Conservation (phyloP, 2,329 filamentous ascomycete genomes). For the Fusarium sp. region DNA sequence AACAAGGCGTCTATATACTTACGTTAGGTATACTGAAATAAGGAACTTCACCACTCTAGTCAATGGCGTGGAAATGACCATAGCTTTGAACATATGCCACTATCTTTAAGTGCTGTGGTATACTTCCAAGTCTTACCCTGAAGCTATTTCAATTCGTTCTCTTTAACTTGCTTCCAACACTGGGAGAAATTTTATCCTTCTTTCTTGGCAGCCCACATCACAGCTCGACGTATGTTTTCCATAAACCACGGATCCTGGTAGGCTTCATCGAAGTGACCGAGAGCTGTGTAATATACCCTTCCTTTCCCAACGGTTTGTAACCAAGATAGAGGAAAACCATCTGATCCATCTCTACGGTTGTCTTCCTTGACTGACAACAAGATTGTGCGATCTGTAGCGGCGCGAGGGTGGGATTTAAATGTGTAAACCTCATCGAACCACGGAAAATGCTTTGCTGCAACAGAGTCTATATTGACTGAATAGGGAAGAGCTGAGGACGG, state of each 20-base stretch:
- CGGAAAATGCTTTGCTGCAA: accelerated
- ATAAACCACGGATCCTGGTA: conserved; percentile 30
- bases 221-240: conserved; percentile 9
- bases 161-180: no score
- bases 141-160: no score
- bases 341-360: not conserved
- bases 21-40: no score
- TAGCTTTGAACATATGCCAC: no score
- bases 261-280: conserved; percentile 32
- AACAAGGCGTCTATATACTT: no score
- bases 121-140: no score
- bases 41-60: no score
- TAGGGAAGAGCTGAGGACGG: not conserved
- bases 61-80: no score
- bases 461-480: not conserved
- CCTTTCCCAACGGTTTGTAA: conserved; percentile 17
- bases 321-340: conserved; percentile 17
- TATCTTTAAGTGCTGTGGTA: no score
- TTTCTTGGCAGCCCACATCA: conserved; percentile 20
- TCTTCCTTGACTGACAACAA: not conserved
- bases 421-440: conserved; percentile 37
- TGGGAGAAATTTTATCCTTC: not conserved
- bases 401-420: conserved; percentile 17
- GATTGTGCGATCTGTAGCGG: not conserved
- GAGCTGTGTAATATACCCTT: conserved; percentile 26